These are phyloP conservation scores for Rhodotorula sp. DNA, from an alignment of 1,284 basidiomycete genomes.

Conservation along the genomic window DNA sequence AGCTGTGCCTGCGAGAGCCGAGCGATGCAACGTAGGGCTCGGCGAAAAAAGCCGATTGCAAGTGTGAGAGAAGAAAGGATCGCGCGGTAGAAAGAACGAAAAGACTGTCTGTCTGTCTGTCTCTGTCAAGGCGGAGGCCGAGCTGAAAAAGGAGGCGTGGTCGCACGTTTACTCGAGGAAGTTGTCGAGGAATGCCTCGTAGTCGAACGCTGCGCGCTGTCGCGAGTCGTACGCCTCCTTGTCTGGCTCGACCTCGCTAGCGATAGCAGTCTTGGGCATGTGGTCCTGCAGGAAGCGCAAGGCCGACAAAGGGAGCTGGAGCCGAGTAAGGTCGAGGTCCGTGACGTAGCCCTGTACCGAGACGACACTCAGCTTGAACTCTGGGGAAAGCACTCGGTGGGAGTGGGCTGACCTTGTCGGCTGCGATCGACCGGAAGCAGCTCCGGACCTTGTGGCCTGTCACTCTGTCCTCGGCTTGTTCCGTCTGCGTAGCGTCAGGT, in stretches of 20 bases:
- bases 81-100: background rate
- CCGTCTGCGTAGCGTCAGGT: conserved; percentile 59
- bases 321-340: conserved; percentile 84
- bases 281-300: conserved; percentile 67
- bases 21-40: no score
- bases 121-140: background rate
- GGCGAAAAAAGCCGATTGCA: no score
- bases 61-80: no score
- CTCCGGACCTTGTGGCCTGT: conserved; percentile 88
- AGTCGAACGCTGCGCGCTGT: conserved; percentile 10
- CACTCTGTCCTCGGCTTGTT: conserved; percentile 93
- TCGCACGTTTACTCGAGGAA: conserved; percentile 7
- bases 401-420: conserved; percentile 67
- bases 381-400: background rate
- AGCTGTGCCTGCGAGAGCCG: no score
- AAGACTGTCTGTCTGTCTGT: no score
- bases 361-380: background rate
- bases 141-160: background rate
- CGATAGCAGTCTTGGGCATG: conserved; percentile 1
- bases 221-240: rapidly evolving
- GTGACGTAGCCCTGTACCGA: conserved; percentile 76
- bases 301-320: conserved; percentile 72
- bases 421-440: conserved; percentile 87
- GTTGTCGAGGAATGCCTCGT: conserved; percentile 20
- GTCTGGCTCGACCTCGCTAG: background rate